Percentiles rank a stretch among this genome's conserved stretches.
Evolutionary conservation across 768 basidiomycete genomes (phyloP).

Genomic region (Trametes sanguinea): DNA sequence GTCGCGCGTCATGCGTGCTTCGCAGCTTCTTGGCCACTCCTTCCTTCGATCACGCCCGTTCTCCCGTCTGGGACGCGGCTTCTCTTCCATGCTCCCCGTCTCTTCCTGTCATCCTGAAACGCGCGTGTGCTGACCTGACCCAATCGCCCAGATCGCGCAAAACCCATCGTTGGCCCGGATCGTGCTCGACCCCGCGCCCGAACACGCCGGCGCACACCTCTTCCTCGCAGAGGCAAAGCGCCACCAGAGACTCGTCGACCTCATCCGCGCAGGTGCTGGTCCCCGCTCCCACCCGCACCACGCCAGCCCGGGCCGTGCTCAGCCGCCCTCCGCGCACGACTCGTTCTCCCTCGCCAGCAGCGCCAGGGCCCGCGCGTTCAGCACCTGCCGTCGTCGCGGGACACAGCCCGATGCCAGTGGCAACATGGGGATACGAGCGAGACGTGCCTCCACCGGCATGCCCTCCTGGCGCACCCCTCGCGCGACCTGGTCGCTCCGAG

Average conservation of each 20-base stretch:
- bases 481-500: background rate
- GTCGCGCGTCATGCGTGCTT: background rate
- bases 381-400: constrained; percentile 1
- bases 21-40: background rate
- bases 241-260: constrained; percentile 51
- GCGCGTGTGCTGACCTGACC: no score
- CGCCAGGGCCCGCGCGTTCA: constrained; percentile 14
- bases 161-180: constrained; percentile 54
- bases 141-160: constrained; percentile 25
- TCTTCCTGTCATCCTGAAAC: background rate
- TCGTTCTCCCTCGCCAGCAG: constrained; percentile 7
- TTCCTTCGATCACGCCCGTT: constrained; percentile 1
- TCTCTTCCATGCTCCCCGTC: constrained; percentile 4
- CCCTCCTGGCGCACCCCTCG: background rate
- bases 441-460: constrained; percentile 18
- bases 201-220: constrained; percentile 50
- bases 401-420: constrained; percentile 1
- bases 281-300: constrained; percentile 15
- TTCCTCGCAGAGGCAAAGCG: constrained; percentile 60
- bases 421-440: constrained; percentile 21
- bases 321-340: background rate
- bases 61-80: background rate
- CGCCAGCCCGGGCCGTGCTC: background rate
- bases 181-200: constrained; percentile 32
- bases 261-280: constrained; percentile 55